Conservation (phyloP, 2,329 filamentous ascomycete species). For the Waltergamsia citrina region DNA sequence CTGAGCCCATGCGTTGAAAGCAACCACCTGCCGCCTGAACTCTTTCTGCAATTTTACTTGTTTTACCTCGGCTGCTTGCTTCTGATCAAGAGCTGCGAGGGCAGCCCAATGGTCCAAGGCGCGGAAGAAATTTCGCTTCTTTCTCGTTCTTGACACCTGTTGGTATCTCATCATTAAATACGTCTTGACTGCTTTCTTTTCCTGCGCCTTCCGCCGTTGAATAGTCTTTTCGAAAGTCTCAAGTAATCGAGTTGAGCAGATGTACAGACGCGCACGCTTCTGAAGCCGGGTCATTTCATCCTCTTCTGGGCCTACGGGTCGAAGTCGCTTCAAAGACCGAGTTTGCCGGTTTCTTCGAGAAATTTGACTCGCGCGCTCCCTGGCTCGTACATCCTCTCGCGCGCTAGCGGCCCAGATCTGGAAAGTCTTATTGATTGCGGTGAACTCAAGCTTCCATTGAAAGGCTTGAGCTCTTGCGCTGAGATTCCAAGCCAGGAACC, state of each 20-base stretch:
- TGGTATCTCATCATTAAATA: constrained; percentile 25
- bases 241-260: constrained; percentile 17
- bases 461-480: constrained; percentile 21
- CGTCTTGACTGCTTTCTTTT: constrained; percentile 17
- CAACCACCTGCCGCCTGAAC: constrained; percentile 4
- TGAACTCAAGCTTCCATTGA: constrained; percentile 20
- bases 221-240: constrained; percentile 14
- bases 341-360: background rate
- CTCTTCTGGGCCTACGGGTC: too few relatives aligned
- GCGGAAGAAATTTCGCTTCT: constrained; percentile 19
- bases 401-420: constrained; percentile 17
- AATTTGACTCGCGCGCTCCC: constrained; percentile 8
- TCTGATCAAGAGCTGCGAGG: constrained; percentile 6
- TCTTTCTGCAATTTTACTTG: constrained; percentile 8
- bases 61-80: constrained; percentile 8
- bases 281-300: too few relatives aligned
- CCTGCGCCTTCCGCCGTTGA: constrained; percentile 13
- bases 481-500: constrained; percentile 22
- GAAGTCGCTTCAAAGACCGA: too few relatives aligned
- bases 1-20: constrained; percentile 12
- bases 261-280: constrained; percentile 18
- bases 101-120: constrained; percentile 20
- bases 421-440: constrained; percentile 18
- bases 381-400: too few relatives aligned
- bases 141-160: constrained; percentile 19